These are phyloP conservation scores for Plasmodium knowlesi DNA, from an alignment of 169 alveolate species.

Conservation along the genomic window DNA sequence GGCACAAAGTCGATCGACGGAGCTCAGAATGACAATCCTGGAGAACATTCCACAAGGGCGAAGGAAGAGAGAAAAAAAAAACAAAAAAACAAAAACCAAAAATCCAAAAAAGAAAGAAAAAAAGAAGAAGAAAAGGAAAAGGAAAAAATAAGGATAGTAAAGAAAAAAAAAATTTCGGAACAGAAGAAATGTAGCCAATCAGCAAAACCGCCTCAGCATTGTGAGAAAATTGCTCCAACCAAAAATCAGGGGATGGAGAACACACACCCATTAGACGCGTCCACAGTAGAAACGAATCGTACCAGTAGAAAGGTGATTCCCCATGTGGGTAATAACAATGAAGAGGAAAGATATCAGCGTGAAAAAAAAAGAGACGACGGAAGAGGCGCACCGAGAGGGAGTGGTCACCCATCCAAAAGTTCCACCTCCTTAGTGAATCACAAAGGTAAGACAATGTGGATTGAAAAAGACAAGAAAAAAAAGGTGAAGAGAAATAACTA, in stretches of 20 bases:
- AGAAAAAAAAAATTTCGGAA: not conserved
- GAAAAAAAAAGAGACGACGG: not conserved
- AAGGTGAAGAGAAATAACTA: not conserved
- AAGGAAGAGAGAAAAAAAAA: conserved; percentile 7
- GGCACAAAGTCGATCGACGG: not conserved
- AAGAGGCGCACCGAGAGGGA: not conserved
- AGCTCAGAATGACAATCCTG: not conserved
- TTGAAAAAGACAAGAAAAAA: not conserved
- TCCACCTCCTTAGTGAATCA: not conserved
- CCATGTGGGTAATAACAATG: not conserved
- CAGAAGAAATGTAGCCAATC: not conserved
- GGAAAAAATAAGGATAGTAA: not conserved
- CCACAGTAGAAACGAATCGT: not conserved
- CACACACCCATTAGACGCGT: not conserved
- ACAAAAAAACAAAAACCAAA: not conserved
- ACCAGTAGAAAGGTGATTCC: not conserved
- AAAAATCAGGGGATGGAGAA: not conserved
- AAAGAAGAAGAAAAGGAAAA: not conserved
- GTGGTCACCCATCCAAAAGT: not conserved
- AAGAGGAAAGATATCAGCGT: not conserved
- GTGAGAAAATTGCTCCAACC: not conserved
- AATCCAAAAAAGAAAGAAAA: not conserved
- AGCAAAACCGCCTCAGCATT: not conserved
- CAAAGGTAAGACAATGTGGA: not conserved
- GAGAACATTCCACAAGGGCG: not conserved